phyloP scores from a whole-genome alignment of 2,329 filamentous ascomycete species.

The Epicoccum nigrum region DNA sequence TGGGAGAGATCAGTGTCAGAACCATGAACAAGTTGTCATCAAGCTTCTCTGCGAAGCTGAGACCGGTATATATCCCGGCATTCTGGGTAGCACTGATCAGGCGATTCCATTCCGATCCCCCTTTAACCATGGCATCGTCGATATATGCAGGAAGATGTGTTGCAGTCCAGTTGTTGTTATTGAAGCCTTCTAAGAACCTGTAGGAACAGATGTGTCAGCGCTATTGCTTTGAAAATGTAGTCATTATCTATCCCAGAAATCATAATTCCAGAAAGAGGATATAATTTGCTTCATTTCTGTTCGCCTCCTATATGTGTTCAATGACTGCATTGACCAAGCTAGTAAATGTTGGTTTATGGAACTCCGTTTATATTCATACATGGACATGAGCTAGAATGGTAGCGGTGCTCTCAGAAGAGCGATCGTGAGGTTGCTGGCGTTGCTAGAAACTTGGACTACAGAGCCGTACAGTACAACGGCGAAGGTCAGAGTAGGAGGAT shows the following conservation, averaged over 20 bases:
- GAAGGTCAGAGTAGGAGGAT: too few relatives aligned
- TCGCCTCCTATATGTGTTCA: too few relatives aligned
- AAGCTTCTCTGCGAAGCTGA: not conserved
- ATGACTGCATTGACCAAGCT: too few relatives aligned
- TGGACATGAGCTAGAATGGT: too few relatives aligned
- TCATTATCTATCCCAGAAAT: not conserved
- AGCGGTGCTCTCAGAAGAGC: too few relatives aligned
- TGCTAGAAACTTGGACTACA: too few relatives aligned
- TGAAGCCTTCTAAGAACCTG: not conserved
- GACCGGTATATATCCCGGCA: not conserved
- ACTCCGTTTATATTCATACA: too few relatives aligned
- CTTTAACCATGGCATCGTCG: not conserved
- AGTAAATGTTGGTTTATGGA: too few relatives aligned
- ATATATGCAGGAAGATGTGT: not conserved
- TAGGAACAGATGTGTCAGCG: not conserved
- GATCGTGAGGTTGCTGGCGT: too few relatives aligned
- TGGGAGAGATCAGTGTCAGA: not conserved
- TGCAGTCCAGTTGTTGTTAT: too few relatives aligned
- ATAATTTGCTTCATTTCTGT: slow-evolving; percentile 2
- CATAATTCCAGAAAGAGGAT: not conserved
- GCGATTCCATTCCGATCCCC: not conserved
- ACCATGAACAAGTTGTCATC: not conserved
- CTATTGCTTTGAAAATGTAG: not conserved
- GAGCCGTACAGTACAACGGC: too few relatives aligned
- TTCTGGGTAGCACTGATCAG: not conserved